Evolutionary conservation across 495 filamentous ascomycete genomes (phyloP).

Genomic region (Hyaloscypha finlandica): DNA sequence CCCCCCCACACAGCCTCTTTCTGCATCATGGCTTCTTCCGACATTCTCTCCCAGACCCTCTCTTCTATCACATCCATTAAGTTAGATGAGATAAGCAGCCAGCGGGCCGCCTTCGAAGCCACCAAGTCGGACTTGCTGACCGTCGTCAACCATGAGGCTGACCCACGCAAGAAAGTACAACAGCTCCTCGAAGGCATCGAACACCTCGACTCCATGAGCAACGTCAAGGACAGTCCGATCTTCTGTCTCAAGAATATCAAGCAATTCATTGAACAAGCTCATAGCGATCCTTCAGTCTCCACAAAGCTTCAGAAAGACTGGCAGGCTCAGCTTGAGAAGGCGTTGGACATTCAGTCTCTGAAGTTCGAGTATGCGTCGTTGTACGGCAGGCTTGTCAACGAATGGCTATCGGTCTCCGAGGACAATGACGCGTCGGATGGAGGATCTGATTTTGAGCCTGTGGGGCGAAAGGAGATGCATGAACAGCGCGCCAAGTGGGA

Average conservation of each 20-base stretch:
- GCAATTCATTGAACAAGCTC: constrained; percentile 44
- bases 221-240: constrained; percentile 34
- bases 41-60: constrained; percentile 58
- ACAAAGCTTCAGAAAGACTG: constrained; percentile 38
- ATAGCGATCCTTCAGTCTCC: constrained; percentile 45
- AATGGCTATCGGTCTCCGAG: constrained; percentile 45
- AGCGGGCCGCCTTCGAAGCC: constrained; percentile 52
- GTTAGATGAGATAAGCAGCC: constrained; percentile 60
- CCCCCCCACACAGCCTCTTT: background rate
- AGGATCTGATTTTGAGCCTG: constrained; percentile 35
- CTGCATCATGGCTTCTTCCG: constrained; percentile 21
- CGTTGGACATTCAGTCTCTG: constrained; percentile 49
- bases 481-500: constrained; percentile 49
- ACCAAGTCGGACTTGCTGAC: constrained; percentile 38
- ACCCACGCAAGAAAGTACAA: constrained; percentile 45
- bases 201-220: constrained; percentile 50
- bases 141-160: constrained; percentile 30
- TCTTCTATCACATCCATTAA: constrained; percentile 66
- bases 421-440: background rate
- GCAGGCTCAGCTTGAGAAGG: constrained; percentile 47
- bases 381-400: constrained; percentile 59
- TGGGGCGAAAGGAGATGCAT: background rate
- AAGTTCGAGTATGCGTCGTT: constrained; percentile 61
- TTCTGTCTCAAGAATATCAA: constrained; percentile 36
- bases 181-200: constrained; percentile 56